phyloP scores from a whole-genome alignment of 148 eudicot species.

The Limonium bicolor region DNA sequence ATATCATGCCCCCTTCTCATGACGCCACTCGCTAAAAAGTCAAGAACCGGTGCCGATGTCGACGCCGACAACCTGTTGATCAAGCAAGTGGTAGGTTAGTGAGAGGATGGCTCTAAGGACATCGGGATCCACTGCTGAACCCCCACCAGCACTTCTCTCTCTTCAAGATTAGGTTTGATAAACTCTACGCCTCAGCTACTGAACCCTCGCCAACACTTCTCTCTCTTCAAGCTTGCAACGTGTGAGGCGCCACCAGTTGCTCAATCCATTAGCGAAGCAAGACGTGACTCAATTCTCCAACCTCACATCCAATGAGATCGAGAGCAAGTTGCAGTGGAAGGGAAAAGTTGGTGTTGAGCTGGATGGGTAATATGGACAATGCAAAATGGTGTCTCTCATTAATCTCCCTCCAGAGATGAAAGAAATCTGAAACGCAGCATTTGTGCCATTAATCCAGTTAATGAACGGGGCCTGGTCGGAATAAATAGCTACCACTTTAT shows the following conservation, averaged over 20 bases:
- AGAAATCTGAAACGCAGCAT: no score
- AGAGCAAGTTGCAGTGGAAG: constrained; percentile 25
- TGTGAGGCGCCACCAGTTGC: constrained; percentile 31
- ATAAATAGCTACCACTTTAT: no score
- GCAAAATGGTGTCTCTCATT: no score
- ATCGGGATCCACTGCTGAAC: constrained; percentile 4
- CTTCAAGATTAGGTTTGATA: constrained; percentile 33
- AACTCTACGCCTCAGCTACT: constrained; percentile 26
- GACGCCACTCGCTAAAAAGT: not conserved
- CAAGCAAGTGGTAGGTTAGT: constrained; percentile 24
- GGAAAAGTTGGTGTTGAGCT: no score
- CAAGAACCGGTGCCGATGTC: not conserved
- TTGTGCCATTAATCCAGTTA: no score
- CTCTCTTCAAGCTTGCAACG: constrained; percentile 33
- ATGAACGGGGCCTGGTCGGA: no score
- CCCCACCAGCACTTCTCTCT: constrained; percentile 44
- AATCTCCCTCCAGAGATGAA: no score
- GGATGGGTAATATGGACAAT: no score
- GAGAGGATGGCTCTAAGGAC: not conserved
- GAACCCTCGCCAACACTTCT: constrained; percentile 50
- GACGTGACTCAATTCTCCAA: constrained; percentile 62
- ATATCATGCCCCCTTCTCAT: constrained; percentile 11
- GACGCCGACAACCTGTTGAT: constrained; percentile 18
- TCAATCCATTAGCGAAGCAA: constrained; percentile 42
- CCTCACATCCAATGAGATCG: constrained; percentile 33